A percentile compares a stretch with the other conserved stretches of the same genome.
Evolutionary conservation across 768 basidiomycete species (phyloP).

Genomic region (Arthromyces matolae): DNA sequence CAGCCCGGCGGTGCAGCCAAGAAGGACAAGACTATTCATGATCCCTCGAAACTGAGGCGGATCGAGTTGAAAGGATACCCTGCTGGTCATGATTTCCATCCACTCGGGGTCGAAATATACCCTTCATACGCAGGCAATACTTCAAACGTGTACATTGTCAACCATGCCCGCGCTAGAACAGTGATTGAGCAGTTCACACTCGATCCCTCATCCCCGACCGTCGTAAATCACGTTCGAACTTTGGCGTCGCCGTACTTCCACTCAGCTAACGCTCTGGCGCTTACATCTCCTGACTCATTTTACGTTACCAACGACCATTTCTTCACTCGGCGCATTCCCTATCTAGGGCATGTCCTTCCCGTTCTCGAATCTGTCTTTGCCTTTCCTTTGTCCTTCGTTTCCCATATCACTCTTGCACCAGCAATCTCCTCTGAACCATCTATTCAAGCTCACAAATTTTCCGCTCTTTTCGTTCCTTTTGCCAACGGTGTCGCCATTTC

Average conservation of each 20-base stretch:
- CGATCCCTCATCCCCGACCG: slow-evolving; percentile 37
- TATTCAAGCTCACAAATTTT: slow-evolving; percentile 35
- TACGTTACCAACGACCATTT: slow-evolving; percentile 74
- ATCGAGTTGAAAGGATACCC: slow-evolving; percentile 53
- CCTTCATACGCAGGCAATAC: slow-evolving; percentile 44
- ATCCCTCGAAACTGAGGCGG: slow-evolving; percentile 29
- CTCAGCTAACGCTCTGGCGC: slow-evolving; percentile 63
- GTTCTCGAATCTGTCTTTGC: slow-evolving; percentile 51
- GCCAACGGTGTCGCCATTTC: slow-evolving; percentile 69
- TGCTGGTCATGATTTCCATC: slow-evolving; percentile 60
- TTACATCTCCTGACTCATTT: slow-evolving; percentile 64
- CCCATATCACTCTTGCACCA: slow-evolving; percentile 46
- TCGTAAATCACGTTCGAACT: slow-evolving; percentile 56
- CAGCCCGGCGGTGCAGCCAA: slow-evolving; percentile 18
- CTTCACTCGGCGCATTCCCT: slow-evolving; percentile 57
- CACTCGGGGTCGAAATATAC: slow-evolving; percentile 60
- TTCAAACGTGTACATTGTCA: slow-evolving; percentile 63
- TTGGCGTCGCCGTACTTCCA: slow-evolving; percentile 55
- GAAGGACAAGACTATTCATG: slow-evolving; percentile 4
- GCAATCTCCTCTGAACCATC: slow-evolving; percentile 16
- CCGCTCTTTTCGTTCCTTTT: slow-evolving; percentile 53
- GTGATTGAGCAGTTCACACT: slow-evolving; percentile 68
- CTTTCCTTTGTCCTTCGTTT: slow-evolving; percentile 58
- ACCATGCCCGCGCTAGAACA: slow-evolving; percentile 60
- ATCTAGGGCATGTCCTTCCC: slow-evolving; percentile 48